These are phyloP conservation scores for Neurospora tetrasperma DNA, from an alignment of 495 filamentous ascomycete species.

Conservation along the genomic window DNA sequence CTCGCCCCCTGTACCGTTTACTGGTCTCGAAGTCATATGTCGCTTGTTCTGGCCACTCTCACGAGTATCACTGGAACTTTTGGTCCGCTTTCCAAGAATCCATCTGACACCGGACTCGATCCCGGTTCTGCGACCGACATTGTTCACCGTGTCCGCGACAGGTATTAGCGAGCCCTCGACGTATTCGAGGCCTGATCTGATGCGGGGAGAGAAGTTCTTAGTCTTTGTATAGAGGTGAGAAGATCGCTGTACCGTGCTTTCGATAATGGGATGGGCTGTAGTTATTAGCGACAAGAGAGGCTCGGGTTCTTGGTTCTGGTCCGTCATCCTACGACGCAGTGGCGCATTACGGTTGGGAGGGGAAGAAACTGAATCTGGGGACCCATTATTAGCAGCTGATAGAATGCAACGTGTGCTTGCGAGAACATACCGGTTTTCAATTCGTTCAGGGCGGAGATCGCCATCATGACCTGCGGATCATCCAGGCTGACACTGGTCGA, in stretches of 20 bases:
- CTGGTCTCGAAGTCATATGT: conserved; percentile 44
- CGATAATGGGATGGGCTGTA: conserved; percentile 66
- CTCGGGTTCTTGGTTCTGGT: conserved; percentile 39
- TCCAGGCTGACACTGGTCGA: conserved; percentile 60
- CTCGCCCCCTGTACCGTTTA: conserved; percentile 4
- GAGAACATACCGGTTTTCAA: conserved; percentile 61
- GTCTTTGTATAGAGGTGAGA: conserved; percentile 69
- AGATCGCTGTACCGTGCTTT: conserved; percentile 69
- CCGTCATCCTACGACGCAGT: conserved; percentile 10
- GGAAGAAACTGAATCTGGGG: conserved; percentile 46
- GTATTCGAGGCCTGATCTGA: conserved; percentile 74
- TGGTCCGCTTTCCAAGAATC: conserved; percentile 46
- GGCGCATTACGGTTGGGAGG: conserved; percentile 35
- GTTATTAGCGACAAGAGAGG: conserved; percentile 73
- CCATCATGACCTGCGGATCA: conserved; percentile 69
- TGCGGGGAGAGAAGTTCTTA: conserved; percentile 78
- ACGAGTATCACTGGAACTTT: conserved; percentile 28
- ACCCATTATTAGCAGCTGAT: conserved; percentile 9
- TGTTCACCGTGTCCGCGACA: conserved; percentile 72
- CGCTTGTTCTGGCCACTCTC: conserved; percentile 50
- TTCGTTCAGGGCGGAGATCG: conserved; percentile 77
- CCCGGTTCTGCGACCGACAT: conserved; percentile 68
- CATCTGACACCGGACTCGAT: conserved; percentile 74
- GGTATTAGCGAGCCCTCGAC: conserved; percentile 77
- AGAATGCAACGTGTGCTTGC: neutral